Evolutionary conservation across 1,284 basidiomycete species (phyloP), one percentile per base, ranked within the genome.

Genomic region (Leccinum pallidistipes): DNA sequence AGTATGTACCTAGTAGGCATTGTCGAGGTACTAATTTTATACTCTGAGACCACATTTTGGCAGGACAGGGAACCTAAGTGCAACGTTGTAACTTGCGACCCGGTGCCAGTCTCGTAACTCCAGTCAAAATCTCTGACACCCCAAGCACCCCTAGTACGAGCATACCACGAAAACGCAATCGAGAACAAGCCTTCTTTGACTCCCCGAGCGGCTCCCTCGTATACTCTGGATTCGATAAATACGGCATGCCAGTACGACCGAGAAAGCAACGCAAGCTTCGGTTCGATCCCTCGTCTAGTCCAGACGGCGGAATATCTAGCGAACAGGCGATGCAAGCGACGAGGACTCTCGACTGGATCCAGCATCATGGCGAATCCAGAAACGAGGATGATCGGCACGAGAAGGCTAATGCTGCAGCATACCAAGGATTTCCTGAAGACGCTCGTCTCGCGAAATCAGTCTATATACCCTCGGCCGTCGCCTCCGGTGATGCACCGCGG

Each of bases 171-270:
- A 73, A 76, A 57, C 73, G 71, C 55, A 75, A 67, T 32, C 64
- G 65, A 51, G 73, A 72, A 55, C 66, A 69, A 31, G 64, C 70
- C 3, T 73, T 71, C 43, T 74, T 65, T 21, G 67, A 76, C 51
- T 73, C 69, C 9, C 68, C 71, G 1, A 73, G 62, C n/a, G 60
- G 65, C 3, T 76, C 61, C 45, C 54, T 73, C 54, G 57, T 70
- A 29, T 70, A 67, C 60, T 71, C 72, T 38, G 71, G 60, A 36
- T 71, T 71, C 58, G 71, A 71, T 49, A 74, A 70, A 45, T 64
- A 72, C 12, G 73, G 71, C 3, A 32, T 75, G 18, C 74, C 74
- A 36, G 65, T 63, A 18, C 68, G 71, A 12, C 71, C 74, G 16
- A 72, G 51, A 58, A 73, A 73, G 54, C 65, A 49, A 34, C 70